These are phyloP conservation scores for Colletotrichum simmondsii DNA, from an alignment of 2,329 filamentous ascomycete genomes.

Conservation along the genomic window DNA sequence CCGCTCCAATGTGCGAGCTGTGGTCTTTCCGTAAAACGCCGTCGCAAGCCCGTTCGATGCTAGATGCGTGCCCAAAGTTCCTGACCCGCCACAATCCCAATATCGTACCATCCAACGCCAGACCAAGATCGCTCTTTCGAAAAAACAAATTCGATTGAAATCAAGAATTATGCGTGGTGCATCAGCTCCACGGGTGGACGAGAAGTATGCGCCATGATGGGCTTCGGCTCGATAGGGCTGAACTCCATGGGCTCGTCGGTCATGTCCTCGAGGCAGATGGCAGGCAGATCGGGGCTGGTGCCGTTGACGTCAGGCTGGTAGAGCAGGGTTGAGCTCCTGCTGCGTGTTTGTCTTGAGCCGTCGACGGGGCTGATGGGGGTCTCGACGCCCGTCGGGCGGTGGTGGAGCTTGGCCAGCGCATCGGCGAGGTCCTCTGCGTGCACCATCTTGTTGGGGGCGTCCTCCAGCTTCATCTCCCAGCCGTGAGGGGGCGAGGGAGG, in stretches of 20 bases:
- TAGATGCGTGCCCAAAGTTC: constrained; percentile 13
- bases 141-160: constrained; percentile 20
- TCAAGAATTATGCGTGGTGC: constrained; percentile 40
- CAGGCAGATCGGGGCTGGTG: constrained; percentile 66
- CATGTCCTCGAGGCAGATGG: constrained; percentile 75
- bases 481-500: constrained; percentile 75
- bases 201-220: constrained; percentile 69
- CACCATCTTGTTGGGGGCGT: constrained; percentile 76
- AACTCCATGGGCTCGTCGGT: constrained; percentile 64
- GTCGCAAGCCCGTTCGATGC: constrained; percentile 24
- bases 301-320: constrained; percentile 68
- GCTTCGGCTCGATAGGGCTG: constrained; percentile 55
- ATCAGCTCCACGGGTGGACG: constrained; percentile 75
- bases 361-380: constrained; percentile 56
- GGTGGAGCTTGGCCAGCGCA: constrained; percentile 71
- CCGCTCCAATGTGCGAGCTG: not conserved
- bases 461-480: constrained; percentile 76
- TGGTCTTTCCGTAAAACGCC: constrained; percentile 28
- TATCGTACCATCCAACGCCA: constrained; percentile 26
- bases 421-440: constrained; percentile 77
- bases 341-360: constrained; percentile 54
- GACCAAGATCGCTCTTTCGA: constrained; percentile 11
- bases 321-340: constrained; percentile 73
- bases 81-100: not conserved
- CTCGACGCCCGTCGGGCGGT: constrained; percentile 47